Conservation (phyloP, 2,329 filamentous ascomycete genomes). For the Biscogniauxia sp. region DNA sequence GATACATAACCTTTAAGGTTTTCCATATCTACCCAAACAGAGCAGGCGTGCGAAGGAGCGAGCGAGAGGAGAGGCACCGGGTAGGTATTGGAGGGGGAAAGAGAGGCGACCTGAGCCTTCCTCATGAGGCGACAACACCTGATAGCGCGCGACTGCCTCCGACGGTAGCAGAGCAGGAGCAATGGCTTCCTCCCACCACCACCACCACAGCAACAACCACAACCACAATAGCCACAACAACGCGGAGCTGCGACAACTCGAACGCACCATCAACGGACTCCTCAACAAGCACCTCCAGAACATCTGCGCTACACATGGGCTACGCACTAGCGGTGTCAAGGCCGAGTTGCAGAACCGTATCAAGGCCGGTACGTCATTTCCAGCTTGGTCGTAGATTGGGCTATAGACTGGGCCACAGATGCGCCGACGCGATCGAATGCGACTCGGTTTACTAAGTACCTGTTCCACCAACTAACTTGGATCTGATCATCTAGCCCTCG, state of each 20-base stretch:
- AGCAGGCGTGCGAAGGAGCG: not conserved
- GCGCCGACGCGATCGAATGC: not conserved
- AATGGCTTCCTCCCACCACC: conserved; percentile 23
- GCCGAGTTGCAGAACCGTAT: conserved; percentile 76
- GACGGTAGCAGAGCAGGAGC: conserved; percentile 19
- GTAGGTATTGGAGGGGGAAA: not conserved
- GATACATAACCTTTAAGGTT: too few species aligned
- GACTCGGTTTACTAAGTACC: not conserved
- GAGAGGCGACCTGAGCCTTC: conserved; percentile 19
- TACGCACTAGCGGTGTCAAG: conserved; percentile 83
- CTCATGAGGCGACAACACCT: conserved; percentile 25
- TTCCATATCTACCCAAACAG: too few species aligned
- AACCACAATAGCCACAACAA: not conserved
- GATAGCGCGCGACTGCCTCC: conserved; percentile 21
- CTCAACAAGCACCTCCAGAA: conserved; percentile 67
- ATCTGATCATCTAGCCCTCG: conserved; percentile 16
- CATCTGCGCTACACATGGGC: conserved; percentile 71
- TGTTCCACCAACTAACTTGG: conserved; percentile 2
- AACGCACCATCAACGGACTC: conserved; percentile 45
- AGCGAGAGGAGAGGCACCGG: not conserved
- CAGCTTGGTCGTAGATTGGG: too few species aligned
- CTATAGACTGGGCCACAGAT: too few species aligned
- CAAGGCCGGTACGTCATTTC: conserved; percentile 63
- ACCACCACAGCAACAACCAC: too few species aligned
- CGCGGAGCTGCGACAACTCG: conserved; percentile 44